Base-by-base conservation (phyloP, 1,139 yeast species). In the Waltiozyma sp. region DNA sequence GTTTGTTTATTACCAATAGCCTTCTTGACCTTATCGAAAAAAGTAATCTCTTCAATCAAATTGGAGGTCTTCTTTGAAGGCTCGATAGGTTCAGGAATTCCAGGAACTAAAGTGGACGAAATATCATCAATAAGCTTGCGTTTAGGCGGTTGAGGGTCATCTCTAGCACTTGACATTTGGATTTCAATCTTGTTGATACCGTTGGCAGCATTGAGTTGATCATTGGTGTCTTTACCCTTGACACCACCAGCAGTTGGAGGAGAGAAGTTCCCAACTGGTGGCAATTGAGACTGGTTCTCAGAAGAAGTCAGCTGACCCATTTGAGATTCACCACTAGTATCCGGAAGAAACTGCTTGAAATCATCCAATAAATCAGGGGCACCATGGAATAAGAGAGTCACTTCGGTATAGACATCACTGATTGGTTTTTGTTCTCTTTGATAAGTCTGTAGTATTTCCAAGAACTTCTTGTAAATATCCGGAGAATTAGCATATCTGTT, bases 341-440 rank as follows among this genome's bases (percentile, higher is more conserved):
- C 97, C 2, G 99, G 99, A 61, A 91, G 72, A 58, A 91, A 91
- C 61, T 88, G 93, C 61, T 89, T 88, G 64, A 91, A 91, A 60
- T 93, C 98, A 53, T 87, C 95, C 51, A 91, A 67, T 50, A 91
- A 72, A 61, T 91, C 98, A 1, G 97, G 98, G 6, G 96, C 95
- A 55, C 86, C 86, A 46, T 87, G 81, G 66, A 91, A 91, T 44
- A 91, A 69, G 23, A 79, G 73, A 2, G 96, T 86, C 2, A 91
- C 96, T 59, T 91, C 96, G 45, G 87, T 82, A 57, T 91, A 91
- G 10, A 91, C 97, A 58, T 91, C 97, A 43, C 87, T 81, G 46
- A 91, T 91, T 39, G 96, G 95, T 56, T 88, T 83, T 58, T 88
- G 95, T 57, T 91, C 98, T 47, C 95, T 77, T 67, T 91, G 97